Conservation (phyloP, 208 protist genomes). For the Leishmania tropica region DNA sequence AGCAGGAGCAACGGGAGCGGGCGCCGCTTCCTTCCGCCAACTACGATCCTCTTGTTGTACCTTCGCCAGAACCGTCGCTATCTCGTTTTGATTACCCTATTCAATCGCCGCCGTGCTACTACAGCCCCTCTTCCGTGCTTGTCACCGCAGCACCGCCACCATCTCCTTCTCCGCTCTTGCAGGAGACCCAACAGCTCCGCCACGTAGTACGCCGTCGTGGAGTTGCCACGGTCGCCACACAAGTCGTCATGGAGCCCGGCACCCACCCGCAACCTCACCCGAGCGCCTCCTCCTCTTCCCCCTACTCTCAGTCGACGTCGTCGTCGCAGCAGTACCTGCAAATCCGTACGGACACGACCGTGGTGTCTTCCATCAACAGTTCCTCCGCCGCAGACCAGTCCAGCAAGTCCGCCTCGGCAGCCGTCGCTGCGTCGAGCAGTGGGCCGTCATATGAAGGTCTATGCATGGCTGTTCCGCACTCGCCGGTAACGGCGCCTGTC, state of each 20-base stretch:
- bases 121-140: neutral
- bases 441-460: neutral
- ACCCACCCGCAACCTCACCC: neutral
- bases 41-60: neutral
- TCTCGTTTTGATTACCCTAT: neutral
- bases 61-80: neutral
- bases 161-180: neutral
- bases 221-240: neutral
- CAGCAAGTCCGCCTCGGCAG: conserved; percentile 10
- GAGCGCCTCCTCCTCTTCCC: neutral
- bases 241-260: neutral
- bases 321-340: conserved; percentile 18
- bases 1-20: neutral
- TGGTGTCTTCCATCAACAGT: conserved; percentile 21
- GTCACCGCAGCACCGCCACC: neutral
- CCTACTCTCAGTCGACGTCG: conserved; percentile 4
- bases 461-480: neutral
- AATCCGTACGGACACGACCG: conserved; percentile 24
- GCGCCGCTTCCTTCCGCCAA: neutral
- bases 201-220: neutral
- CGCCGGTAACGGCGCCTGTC: neutral
- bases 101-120: neutral
- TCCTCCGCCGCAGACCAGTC: conserved; percentile 8
- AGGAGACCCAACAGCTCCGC: neutral
- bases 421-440: neutral